Percentiles rank a stretch among this genome's conserved stretches.
Evolutionary conservation across 75 land plant species (phyloP).

Genomic region (Gnetum montanum): DNA sequence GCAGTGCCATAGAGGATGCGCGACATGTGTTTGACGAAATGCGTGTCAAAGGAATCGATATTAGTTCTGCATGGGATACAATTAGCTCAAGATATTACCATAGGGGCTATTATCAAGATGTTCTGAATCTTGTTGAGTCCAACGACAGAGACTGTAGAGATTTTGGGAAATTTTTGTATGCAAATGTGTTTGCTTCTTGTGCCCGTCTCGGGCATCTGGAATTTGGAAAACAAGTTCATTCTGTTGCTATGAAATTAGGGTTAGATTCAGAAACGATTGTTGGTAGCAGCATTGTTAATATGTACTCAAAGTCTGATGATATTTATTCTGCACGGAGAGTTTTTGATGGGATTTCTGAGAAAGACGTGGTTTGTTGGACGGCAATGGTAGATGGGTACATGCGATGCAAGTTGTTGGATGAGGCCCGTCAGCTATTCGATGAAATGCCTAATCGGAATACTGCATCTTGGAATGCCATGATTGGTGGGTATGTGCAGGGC

Average conservation of each 20-base stretch:
- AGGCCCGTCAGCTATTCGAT: slow-evolving; percentile 30
- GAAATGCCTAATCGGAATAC: slow-evolving; percentile 28
- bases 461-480: slow-evolving; percentile 52
- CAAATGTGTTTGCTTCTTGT: slow-evolving; percentile 38
- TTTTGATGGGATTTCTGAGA: slow-evolving; percentile 9
- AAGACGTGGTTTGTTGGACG: slow-evolving; percentile 14
- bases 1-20: slow-evolving; percentile 16
- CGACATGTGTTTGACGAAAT: slow-evolving; percentile 40
- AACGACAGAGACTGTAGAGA: slow-evolving; percentile 19
- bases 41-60: slow-evolving; percentile 36
- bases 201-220: slow-evolving; percentile 21
- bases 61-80: slow-evolving; percentile 85
- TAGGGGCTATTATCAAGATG: slow-evolving; percentile 11
- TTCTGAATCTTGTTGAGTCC: slow-evolving; percentile 14
- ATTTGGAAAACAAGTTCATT: slow-evolving; percentile 41
- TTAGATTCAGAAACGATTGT: slow-evolving; percentile 32
- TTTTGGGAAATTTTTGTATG: slow-evolving; percentile 43
- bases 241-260: slow-evolving; percentile 25
- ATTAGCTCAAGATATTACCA: slow-evolving; percentile 41
- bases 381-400: slow-evolving; percentile 10
- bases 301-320: slow-evolving; percentile 44
- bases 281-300: slow-evolving; percentile 51
- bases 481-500: slow-evolving; percentile 56
- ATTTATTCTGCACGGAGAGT: slow-evolving; percentile 18
- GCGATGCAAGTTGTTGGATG: slow-evolving; percentile 8